Evolutionary conservation across 805 yeast species (phyloP).

Genomic region (Nakazawaea holstii): DNA sequence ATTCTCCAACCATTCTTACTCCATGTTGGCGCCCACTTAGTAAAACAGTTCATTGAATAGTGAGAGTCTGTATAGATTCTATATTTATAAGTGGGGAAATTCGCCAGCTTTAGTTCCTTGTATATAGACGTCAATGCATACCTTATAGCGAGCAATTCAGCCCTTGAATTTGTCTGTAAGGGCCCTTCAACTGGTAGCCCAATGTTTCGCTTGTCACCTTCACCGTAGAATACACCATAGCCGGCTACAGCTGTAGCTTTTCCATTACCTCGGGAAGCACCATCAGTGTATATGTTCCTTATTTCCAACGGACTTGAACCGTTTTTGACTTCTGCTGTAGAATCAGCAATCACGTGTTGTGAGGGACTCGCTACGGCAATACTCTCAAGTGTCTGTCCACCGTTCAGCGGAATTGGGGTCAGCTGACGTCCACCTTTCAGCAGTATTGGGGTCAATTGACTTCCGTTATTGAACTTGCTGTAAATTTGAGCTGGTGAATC

Average conservation of each 20-base stretch:
- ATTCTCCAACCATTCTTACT: constrained; percentile 46
- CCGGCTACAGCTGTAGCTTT: constrained; percentile 45
- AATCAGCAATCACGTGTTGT: neutral
- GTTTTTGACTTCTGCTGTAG: neutral
- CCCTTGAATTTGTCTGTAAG: constrained; percentile 70
- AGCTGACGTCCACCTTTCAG: no score
- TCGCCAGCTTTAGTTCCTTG: constrained; percentile 23
- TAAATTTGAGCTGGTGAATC: neutral
- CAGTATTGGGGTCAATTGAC: neutral
- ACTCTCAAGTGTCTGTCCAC: no score
- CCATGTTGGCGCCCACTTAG: constrained; percentile 58
- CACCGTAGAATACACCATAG: constrained; percentile 70
- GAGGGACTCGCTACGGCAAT: no score
- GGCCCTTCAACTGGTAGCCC: constrained; percentile 44
- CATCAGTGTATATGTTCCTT: constrained; percentile 63
- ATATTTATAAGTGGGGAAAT: constrained; percentile 21
- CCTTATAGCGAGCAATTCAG: constrained; percentile 67
- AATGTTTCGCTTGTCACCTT: constrained; percentile 44
- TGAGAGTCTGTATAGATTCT: constrained; percentile 65
- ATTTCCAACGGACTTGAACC: neutral
- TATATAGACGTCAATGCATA: constrained; percentile 44
- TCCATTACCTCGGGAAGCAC: constrained; percentile 66
- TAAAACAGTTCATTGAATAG: constrained; percentile 53
- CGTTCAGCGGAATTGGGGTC: neutral
- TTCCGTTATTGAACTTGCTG: neutral